phyloP scores from a whole-genome alignment of 2,329 filamentous ascomycete species.

The Hymenoscyphus occultus region DNA sequence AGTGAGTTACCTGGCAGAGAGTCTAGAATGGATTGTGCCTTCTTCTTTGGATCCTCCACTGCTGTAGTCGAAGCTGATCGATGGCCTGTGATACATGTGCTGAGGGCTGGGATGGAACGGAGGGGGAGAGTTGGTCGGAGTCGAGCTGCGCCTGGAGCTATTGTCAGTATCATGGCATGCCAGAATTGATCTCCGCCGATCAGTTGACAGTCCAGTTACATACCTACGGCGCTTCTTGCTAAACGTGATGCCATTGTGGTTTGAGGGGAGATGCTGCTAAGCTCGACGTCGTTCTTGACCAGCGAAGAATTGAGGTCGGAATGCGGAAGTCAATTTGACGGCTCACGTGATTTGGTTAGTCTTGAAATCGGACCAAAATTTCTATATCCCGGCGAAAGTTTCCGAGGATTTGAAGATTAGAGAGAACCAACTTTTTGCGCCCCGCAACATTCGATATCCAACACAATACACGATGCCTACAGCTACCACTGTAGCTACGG shows the following conservation, averaged over 20 bases:
- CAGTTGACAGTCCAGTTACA: slow-evolving; percentile 42
- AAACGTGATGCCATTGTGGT: slow-evolving; percentile 96
- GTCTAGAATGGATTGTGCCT: slow-evolving; percentile 94
- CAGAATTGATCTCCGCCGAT: slow-evolving; percentile 25
- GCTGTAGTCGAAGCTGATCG: slow-evolving; percentile 73
- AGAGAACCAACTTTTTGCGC: neutral
- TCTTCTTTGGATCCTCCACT: slow-evolving; percentile 84
- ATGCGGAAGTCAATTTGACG: slow-evolving; percentile 24
- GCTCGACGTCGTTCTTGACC: slow-evolving; percentile 32
- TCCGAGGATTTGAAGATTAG: slow-evolving; percentile 7
- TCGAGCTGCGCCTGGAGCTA: slow-evolving; percentile 71
- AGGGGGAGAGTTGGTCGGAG: slow-evolving; percentile 78
- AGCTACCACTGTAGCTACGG: slow-evolving; percentile 18
- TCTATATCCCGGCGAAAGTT: slow-evolving; percentile 10
- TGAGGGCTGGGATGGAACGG: slow-evolving; percentile 72
- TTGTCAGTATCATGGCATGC: slow-evolving; percentile 34
- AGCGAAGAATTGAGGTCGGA: slow-evolving; percentile 29
- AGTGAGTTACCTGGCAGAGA: slow-evolving; percentile 88
- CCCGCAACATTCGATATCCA: slow-evolving; percentile 6
- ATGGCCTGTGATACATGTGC: slow-evolving; percentile 60
- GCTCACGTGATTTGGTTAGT: slow-evolving; percentile 12
- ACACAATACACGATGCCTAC: slow-evolving; percentile 29
- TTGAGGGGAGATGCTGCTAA: slow-evolving; percentile 54
- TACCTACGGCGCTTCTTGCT: slow-evolving; percentile 93
- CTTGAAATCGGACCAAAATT: slow-evolving; percentile 9